Evolutionary conservation across 306 rosid species (phyloP), one percentile per base, ranked within the genome.

Genomic region (Quercus agrifolia): DNA sequence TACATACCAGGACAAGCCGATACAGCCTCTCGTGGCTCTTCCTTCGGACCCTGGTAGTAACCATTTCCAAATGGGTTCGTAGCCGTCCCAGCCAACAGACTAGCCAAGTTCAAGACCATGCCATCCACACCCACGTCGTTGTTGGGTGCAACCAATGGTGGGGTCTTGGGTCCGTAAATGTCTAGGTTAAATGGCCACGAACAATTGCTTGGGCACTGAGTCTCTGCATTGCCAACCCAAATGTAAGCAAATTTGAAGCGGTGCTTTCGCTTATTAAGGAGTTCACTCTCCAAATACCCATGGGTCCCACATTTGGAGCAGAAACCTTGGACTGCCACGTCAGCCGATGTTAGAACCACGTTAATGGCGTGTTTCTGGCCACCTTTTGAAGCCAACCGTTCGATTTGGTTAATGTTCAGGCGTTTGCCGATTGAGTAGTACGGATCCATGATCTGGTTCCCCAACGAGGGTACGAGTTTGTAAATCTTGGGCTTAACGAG

Each of bases 11-110:
- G 79, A 41, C 95, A 92, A 4, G 95, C 92, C 0, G 97, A 87
- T 0, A 93, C 89, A 0, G 95, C 97, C 77, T 92, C 97, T 0
- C 89, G 75, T 0, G 97, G 97, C 0, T 91, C 89, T 82, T 81
- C 89, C 0, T 84, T 79, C 0, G 93, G 80, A 0, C 95, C 97
- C 54, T 90, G 95, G 54, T 71, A 92, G 85, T 79, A 92, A 20
- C 97, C 97, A 18, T 83, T 90, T 25, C 97, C 94, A 7, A 90
- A 92, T 0, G 97, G 95, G 85, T 92, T 92, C 1, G 97, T 92
- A 0, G 81, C 97, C 0, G 97, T 92, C 25, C 95, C 97, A 0
- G 93, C 95, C 78, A 92, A 17, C 4, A 92, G 91, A 20, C 86
- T 80, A 3, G 92, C 94, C 19, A 92, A 77, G 56, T 89, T 92